Base-by-base conservation (phyloP, 306 rosid species). In the Pterocarpus santalinus region DNA sequence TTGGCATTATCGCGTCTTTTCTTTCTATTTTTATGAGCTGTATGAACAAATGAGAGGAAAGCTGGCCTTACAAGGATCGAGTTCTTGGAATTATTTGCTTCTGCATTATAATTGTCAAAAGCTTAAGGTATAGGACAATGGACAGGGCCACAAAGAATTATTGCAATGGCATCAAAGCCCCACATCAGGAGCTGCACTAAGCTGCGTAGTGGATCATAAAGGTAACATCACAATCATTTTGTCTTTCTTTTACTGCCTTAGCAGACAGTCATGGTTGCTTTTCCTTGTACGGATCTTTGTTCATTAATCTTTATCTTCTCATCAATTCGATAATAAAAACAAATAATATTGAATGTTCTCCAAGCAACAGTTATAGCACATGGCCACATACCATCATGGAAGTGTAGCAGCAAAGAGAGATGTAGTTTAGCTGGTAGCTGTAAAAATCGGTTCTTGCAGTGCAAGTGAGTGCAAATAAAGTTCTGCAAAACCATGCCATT, bases 201-300 rank as follows among this genome's bases (percentile, higher is more conserved):
- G 79, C 77, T 12, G 69, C 51, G 74, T 65, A 35, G 80, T 72
- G 82, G 75, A 72, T 53, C 83, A 65, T 78, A 72, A 83, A 64
- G 47, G 36, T 44, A 57, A 55, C 4, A 46, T 72, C 33, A 65
- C 34, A 36, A 72, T 72, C 15, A 74, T 58, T 46, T 75, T 69
- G 72, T 81, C 76, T 75, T 22, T 22, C 84, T 49, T 81, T 65
- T 11, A 36, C 5, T 75, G 49, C 36, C 65, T 52, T 81, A 11
- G 8, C 41, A 52, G 8, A 60, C 62, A 69, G 52, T 62, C n/a
- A 62, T 51, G 67, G 43, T 51, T 51, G 80, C 69, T 68, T 61
- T 81, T 33, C 43, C 79, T 8, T 9, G 57, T 35, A 30, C 5
- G 72, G n/a, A 69, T 67, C 8, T 64, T 32, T 46, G 57, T 53